phyloP scores from a whole-genome alignment of 768 basidiomycete species.

The Russula sp. region DNA sequence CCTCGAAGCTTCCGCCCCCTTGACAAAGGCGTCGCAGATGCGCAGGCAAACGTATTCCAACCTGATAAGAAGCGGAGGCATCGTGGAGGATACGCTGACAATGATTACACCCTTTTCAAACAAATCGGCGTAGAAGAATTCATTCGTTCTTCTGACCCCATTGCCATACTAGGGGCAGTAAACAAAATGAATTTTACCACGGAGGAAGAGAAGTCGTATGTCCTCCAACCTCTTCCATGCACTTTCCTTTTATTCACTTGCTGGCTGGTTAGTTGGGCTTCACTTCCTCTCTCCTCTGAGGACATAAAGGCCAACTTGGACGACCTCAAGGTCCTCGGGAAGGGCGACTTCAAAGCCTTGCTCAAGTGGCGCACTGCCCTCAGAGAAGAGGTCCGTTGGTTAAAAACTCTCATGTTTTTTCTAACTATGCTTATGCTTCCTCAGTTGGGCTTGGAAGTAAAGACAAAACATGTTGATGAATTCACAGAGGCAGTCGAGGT shows the following conservation, averaged over 20 bases:
- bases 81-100: conserved; percentile 93
- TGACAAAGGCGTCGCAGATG: conserved; percentile 57
- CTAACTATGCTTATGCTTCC: neutral
- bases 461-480: conserved; percentile 69
- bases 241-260: conserved; percentile 14
- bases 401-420: conserved; percentile 1
- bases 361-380: conserved; percentile 88
- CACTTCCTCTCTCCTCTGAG: conserved; percentile 63
- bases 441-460: conserved; percentile 82
- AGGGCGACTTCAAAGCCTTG: conserved; percentile 92
- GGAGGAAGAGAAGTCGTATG: conserved; percentile 82
- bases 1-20: conserved; percentile 49
- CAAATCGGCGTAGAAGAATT: conserved; percentile 67
- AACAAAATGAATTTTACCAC: conserved; percentile 76
- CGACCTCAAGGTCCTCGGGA: conserved; percentile 95
- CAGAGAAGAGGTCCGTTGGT: conserved; percentile 74
- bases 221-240: conserved; percentile 15
- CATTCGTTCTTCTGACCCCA: conserved; percentile 65
- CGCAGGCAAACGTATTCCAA: conserved; percentile 89
- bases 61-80: conserved; percentile 94
- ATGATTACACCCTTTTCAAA: conserved; percentile 88
- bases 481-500: conserved; percentile 68
- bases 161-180: conserved; percentile 70
- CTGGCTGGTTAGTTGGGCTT: conserved; percentile 59
- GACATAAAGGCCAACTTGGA: conserved; percentile 82